A percentile compares a stretch with the other conserved stretches of the same genome.
phyloP scores from a whole-genome alignment of 2,329 filamentous ascomycete genomes.

The Stemphylium vesicarium region DNA sequence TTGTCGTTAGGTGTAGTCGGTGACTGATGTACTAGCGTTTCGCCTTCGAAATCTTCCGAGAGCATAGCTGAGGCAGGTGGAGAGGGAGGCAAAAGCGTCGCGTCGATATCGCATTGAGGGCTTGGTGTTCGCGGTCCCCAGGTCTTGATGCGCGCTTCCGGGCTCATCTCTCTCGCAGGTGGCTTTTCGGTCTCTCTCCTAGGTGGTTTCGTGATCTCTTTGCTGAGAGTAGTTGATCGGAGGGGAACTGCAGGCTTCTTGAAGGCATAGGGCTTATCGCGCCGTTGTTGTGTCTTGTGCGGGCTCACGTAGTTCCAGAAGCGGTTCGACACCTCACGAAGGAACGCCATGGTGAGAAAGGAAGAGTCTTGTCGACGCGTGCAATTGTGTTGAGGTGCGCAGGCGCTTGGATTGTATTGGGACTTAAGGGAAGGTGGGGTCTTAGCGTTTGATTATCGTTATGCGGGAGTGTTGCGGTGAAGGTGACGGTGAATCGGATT shows the following conservation, averaged over 20 bases:
- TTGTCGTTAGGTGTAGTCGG: slow-evolving; percentile 9
- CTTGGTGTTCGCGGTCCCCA: slow-evolving; percentile 36
- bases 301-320: slow-evolving; percentile 54
- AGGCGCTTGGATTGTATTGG: not conserved
- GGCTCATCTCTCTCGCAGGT: slow-evolving; percentile 42
- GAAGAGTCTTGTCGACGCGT: not conserved
- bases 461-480: slow-evolving; percentile 19
- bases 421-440: not conserved
- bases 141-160: slow-evolving; percentile 30
- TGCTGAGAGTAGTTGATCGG: slow-evolving; percentile 8
- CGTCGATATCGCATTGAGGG: slow-evolving; percentile 29
- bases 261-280: slow-evolving; percentile 50
- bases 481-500: slow-evolving; percentile 22
- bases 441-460: not conserved
- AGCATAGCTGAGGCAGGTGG: slow-evolving; percentile 35
- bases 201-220: not conserved
- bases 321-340: slow-evolving; percentile 42
- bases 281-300: slow-evolving; percentile 46
- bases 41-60: slow-evolving; percentile 38
- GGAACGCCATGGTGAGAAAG: slow-evolving; percentile 36
- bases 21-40: slow-evolving; percentile 32
- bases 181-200: slow-evolving; percentile 1
- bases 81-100: slow-evolving; percentile 37
- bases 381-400: not conserved
- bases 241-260: slow-evolving; percentile 39